Base-by-base conservation (phyloP, 805 yeast genomes). In the Wickerhamomyces silvicola region DNA sequence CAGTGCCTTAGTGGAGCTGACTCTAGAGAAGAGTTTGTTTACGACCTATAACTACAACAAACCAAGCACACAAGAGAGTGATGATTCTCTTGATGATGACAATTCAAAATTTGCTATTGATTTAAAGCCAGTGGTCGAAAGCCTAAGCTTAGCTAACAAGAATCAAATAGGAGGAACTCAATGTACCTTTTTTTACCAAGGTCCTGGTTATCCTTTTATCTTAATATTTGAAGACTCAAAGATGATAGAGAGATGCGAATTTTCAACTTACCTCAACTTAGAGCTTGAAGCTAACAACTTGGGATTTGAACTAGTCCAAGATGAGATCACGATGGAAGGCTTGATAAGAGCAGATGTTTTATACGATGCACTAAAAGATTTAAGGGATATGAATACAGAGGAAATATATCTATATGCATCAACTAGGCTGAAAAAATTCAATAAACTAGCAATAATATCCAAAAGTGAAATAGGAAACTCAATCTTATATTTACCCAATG, bases 391-490 rank as follows among this genome's bases (percentile, higher is more conserved):
- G 9, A 64, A 64, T 14, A 66, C 79, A 6, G 67, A 68, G 26
- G 72, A 70, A 26, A 60, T 78, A 20, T 70, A 64, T 28, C 31
- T 73, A 2, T 71, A 66, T 44, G 70, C 67, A 7, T 57, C 62
- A 10, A 50, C 58, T 6, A 43, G 41, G 7, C 48, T 39, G 15
- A 35, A 45, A 16, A 42, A 33, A 13, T 32, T 37, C 1, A 37
- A 38, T 12, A 53, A 53, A 18, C 47, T 58, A 3, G 66, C 66
- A 4, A 47, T 86, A 32, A 70, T 81, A 5, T 79, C 92, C 0
- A 68, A 66, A 24, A 83, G 90, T 9, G 81, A 78, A n/a, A 66
- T 83, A 28, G 95, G 94, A 0, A 63, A 67, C 31, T 76, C 84
- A 24, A 78, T 80, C 46, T 60, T 84, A 14, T 65, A 70, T 8